Conservation (phyloP, 805 yeast species). For the Middelhovenomyces tepae region DNA sequence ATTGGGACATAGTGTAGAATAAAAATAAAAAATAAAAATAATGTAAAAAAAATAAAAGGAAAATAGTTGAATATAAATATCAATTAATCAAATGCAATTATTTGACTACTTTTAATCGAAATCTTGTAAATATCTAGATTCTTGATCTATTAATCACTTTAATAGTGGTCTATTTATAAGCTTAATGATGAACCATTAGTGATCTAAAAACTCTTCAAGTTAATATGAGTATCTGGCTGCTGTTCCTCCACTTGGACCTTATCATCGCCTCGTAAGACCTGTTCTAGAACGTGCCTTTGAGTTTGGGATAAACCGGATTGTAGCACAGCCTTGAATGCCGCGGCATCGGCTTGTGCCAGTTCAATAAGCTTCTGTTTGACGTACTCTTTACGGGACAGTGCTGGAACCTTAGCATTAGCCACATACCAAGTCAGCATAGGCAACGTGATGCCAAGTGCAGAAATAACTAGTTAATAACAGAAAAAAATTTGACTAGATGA, state of each 20-base stretch:
- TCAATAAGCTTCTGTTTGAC: conserved; percentile 23
- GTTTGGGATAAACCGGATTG: conserved; percentile 34
- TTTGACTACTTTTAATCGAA: too few relatives aligned
- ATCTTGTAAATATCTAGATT: too few relatives aligned
- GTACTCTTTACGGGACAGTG: conserved; percentile 13
- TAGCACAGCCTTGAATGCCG: conserved; percentile 31
- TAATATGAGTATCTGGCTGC: conserved; percentile 33
- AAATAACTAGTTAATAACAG: conserved; percentile 22
- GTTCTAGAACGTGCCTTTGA: conserved; percentile 17
- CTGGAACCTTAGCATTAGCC: conserved; percentile 16
- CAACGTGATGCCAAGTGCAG: conserved; percentile 26
- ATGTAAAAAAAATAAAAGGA: not conserved
- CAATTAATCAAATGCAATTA: too few relatives aligned
- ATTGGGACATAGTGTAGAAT: not conserved
- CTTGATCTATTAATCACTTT: not conserved
- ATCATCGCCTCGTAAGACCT: conserved; percentile 12
- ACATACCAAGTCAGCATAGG: conserved; percentile 33
- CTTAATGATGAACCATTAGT: conserved; percentile 1
- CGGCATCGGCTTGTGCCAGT: conserved; percentile 23
- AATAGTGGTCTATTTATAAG: conserved; percentile 6
- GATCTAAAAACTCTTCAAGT: conserved; percentile 39
- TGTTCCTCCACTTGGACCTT: conserved; percentile 7
- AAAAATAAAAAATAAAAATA: not conserved
- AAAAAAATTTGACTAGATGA: too few relatives aligned
- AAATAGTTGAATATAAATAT: not conserved